Evolutionary conservation across 208 protist genomes (phyloP).

Genomic region (Spongospora subterranea): DNA sequence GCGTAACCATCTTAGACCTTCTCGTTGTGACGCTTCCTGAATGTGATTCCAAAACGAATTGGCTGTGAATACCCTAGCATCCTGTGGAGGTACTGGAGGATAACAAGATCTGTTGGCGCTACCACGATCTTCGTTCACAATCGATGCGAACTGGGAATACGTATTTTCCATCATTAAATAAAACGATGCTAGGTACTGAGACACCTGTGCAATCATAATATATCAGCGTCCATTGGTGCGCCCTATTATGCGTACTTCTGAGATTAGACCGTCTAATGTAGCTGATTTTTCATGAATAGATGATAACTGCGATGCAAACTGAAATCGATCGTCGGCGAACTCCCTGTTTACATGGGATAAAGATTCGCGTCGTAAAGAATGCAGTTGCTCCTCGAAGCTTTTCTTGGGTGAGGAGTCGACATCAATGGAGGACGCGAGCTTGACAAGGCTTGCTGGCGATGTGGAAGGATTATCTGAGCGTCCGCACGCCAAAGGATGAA

Average conservation of each 20-base stretch:
- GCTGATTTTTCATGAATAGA: neutral
- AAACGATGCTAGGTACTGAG: neutral
- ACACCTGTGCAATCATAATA: too few species aligned
- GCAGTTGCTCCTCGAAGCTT: neutral
- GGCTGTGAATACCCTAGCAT: neutral
- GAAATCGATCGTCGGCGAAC: neutral
- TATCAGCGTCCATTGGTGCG: too few species aligned
- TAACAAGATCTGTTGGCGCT: neutral
- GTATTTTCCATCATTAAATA: neutral
- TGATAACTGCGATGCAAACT: neutral
- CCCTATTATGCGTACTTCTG: neutral
- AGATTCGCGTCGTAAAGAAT: neutral
- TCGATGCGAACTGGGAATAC: neutral
- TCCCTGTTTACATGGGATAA: neutral
- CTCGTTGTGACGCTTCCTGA: neutral
- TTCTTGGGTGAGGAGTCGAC: too few species aligned
- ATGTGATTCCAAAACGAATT: neutral
- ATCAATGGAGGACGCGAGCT: too few species aligned
- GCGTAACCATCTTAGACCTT: neutral
- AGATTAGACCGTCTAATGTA: neutral
- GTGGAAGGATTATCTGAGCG: neutral
- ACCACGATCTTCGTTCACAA: neutral
- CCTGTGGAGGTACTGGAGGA: neutral
- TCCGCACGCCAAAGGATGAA: constrained; percentile 2
- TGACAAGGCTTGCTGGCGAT: too few species aligned